Evolutionary conservation across 108 stramenopile species (phyloP), one percentile per base, ranked within the genome.

Genomic region (Cyclotella cryptica): DNA sequence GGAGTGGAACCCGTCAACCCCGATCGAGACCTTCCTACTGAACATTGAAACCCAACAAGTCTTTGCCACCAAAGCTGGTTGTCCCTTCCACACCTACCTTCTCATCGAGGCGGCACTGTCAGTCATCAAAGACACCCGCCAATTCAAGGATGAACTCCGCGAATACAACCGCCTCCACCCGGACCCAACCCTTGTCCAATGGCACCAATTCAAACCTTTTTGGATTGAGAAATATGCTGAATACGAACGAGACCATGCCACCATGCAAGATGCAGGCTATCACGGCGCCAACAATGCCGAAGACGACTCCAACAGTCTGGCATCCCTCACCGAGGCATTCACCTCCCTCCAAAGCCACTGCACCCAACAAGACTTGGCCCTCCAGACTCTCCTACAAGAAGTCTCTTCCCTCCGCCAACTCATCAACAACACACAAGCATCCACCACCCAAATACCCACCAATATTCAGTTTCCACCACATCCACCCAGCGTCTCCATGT

Each of bases 11-110:
- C 55, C 55, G 1, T 12, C 1, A 1, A 24, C 24, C 1, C 55
- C 55, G 5, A 24, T 55, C 55, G 55, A 55, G 24, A 55, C 55
- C 21, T 55, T 55, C 24, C 19, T 55, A 3, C 55, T 24, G 3
- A 55, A 55, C 55, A 55, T 55, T 3, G 55, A 55, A 26, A 24
- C 19, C 55, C 55, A 55, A 55, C 55, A 55, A 55, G 55, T 55
- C 55, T 55, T 55, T 26, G 55, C 22, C 22, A 19, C n/a, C 55
- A 55, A 55, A 12, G 55, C 55, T 12, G 22, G 22, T 12, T 2
- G 24, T 3, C 55, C 55, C 11, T 55, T 55, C 55, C 55, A 55
- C 24, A 8, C 3, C 24, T 55, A 55, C 24, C 55, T 22, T 1
- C 22, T 55, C 22, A 24, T 55, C 3, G 55, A 55, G 12, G 55